Evolutionary conservation across 2,329 filamentous ascomycete species (phyloP), one percentile per base, ranked within the genome.

Genomic region (Aurifilum marmelostoma): DNA sequence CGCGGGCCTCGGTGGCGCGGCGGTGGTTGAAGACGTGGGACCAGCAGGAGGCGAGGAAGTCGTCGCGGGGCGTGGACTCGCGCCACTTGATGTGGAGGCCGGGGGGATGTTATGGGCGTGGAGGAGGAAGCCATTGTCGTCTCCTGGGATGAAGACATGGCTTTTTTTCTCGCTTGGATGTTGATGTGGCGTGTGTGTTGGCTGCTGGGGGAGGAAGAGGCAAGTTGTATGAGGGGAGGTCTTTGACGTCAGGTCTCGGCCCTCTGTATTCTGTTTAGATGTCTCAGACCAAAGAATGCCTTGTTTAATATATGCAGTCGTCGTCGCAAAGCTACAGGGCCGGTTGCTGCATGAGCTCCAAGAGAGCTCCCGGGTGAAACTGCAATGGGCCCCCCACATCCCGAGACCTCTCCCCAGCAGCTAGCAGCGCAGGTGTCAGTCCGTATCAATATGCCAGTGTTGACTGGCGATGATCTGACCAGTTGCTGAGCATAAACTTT

Each of bases 11-110:
- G 21, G 64, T 65, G 24, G 73, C 74, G 27, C 78, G 76, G n/a
- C 78, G 78, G 21, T 75, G 71, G 72, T 84, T 85, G 78, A 84
- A 84, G 12, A 84, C 77, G n/a, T 81, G 76, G n/a, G 76, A 71
- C 73, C 73, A 75, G 50, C 72, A 69, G 41, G 71, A 69, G 8
- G 52, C 64, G 34, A 71, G 54, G 67, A 74, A 75, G 12, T 54
- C 39, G 7, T 67, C 65, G 1, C 65, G 59, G 32, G 71, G 71
- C 9, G 73, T 72, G n/a, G 72, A 67, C 50, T 70, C 71, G 60
- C 74, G 72, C 65, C 71, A 71, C 56, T 71, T 69, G 63, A 74
- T 71, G 27, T 68, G 70, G 18, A 71, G 65, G 52, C 63, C 66
- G 4, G 41, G 8, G n/a, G 16, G 66, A 43, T 18, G 60, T 41